Evolutionary conservation across 805 yeast species (phyloP), one percentile per base, ranked within the genome.

Genomic region (Schwanniomyces sp.): DNA sequence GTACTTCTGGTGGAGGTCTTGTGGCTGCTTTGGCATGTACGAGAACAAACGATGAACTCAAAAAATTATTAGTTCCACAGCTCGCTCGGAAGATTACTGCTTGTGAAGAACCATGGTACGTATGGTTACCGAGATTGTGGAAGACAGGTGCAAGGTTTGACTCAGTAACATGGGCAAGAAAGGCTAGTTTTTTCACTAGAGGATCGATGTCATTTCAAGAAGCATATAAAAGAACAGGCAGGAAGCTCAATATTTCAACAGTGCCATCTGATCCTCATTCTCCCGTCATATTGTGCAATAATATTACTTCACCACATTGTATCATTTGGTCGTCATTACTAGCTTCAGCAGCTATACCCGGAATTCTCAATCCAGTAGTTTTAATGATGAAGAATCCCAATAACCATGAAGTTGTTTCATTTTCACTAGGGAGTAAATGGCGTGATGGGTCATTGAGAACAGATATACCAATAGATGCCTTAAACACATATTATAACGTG

Each of bases 271-370:
- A 87, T 58, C 86, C 90, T 0, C 86, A 85, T 61, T 83, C 91
- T 2, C 94, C 95, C 0, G 91, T 84, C 2, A 86, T 88, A 57
- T 67, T 87, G 41, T 85, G 92, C 61, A 87, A 87, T 56, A 81
- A 84, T 56, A 77, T 86, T 49, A 87, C 94, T 0, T 80, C 91
- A 12, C 94, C 94, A 9, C 78, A 85, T 60, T 86, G 92, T 62
- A 82, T 86, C 12, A 83, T 88, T n/a, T 87, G 94, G 94, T 81
- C 88, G 2, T 71, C 91, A 0, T 66, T 87, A 48, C 66, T 87
- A 36, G 94, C 94, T 0, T 84, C 90, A 3, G 80, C 89, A 5
- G 94, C 94, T 0, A 94, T 88, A 7, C 95, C 95, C 0, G 94
- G 94, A 0, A 84, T 87, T 11, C 66, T 87, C 47, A 84, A 85